These are phyloP conservation scores for Xerocomus tenax DNA, from an alignment of 1,284 basidiomycete species.

Conservation along the genomic window DNA sequence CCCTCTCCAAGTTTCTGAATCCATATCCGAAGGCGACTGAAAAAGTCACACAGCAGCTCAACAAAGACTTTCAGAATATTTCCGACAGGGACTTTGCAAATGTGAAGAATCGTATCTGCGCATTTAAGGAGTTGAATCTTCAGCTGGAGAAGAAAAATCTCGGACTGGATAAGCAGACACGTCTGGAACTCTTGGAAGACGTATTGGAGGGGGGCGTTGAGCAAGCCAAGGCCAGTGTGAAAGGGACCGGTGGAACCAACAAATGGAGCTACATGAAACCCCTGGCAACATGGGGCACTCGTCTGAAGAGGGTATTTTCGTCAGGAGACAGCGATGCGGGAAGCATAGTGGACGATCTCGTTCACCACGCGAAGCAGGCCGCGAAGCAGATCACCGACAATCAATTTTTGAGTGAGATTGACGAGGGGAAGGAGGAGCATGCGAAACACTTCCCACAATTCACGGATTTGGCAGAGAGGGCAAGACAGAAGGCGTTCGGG, in stretches of 20 bases:
- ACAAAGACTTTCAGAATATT: neutral
- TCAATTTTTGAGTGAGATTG: constrained; percentile 11
- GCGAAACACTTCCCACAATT: neutral
- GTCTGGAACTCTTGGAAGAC: constrained; percentile 11
- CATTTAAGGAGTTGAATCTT: constrained; percentile 15
- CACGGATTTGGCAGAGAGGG: neutral
- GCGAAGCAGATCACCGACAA: constrained; percentile 3
- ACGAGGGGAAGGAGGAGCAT: neutral
- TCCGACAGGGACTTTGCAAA: constrained; percentile 7
- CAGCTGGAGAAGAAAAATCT: neutral
- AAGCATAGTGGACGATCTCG: constrained; percentile 1
- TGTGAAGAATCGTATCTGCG: constrained; percentile 22
- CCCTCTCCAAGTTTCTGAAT: constrained; percentile 7
- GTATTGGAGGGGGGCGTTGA: constrained; percentile 7
- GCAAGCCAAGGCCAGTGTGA: constrained; percentile 3
- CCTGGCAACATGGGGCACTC: neutral
- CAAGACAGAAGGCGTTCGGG: neutral
- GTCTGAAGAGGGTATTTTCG: neutral
- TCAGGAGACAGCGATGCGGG: constrained; percentile 6
- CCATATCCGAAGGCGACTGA: constrained; percentile 18
- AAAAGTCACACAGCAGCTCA: constrained; percentile 1
- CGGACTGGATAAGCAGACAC: constrained; percentile 7
- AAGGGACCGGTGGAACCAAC: neutral
- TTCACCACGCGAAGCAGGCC: neutral
- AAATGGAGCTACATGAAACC: neutral